Percentiles rank a stretch among this genome's conserved stretches.
Conservation (phyloP, 78 protist species). For the Chrysochromulina tobinii region DNA sequence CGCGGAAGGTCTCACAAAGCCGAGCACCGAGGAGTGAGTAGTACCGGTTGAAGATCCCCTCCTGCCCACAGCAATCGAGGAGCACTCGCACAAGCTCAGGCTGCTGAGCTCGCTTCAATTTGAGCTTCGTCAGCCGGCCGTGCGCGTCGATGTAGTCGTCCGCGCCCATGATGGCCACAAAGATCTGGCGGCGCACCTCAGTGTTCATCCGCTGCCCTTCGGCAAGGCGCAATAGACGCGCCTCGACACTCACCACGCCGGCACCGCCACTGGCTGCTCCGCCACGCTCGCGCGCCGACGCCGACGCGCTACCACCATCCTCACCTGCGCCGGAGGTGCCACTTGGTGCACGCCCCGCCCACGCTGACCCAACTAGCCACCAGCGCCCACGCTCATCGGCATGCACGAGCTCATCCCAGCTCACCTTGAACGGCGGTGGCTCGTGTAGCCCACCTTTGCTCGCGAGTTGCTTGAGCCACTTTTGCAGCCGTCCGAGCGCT, state of each 20-base stretch:
- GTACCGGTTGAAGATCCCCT: not conserved
- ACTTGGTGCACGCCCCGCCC: not conserved
- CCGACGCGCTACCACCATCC: too few relatives aligned
- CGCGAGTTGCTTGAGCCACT: not conserved
- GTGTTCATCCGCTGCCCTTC: not conserved
- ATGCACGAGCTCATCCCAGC: not conserved
- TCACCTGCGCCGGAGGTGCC: too few relatives aligned
- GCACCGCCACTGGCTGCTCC: not conserved
- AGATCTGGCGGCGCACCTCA: not conserved
- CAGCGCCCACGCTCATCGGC: not conserved
- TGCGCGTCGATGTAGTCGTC: not conserved
- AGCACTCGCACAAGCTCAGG: not conserved
- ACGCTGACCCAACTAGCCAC: slow-evolving; percentile 20
- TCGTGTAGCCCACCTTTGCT: not conserved
- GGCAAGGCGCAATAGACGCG: not conserved
- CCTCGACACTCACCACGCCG: not conserved
- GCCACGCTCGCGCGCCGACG: not conserved
- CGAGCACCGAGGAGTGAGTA: slow-evolving; percentile 19
- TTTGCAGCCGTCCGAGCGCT: not conserved
- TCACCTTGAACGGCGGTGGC: not conserved
- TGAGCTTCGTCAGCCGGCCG: not conserved
- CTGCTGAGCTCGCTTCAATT: not conserved
- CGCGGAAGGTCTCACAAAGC: not conserved
- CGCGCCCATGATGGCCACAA: slow-evolving; percentile 14
- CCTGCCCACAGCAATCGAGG: not conserved